Base-by-base conservation (phyloP, 106 monocot genomes). In the Dendrobium chrysotoxum region DNA sequence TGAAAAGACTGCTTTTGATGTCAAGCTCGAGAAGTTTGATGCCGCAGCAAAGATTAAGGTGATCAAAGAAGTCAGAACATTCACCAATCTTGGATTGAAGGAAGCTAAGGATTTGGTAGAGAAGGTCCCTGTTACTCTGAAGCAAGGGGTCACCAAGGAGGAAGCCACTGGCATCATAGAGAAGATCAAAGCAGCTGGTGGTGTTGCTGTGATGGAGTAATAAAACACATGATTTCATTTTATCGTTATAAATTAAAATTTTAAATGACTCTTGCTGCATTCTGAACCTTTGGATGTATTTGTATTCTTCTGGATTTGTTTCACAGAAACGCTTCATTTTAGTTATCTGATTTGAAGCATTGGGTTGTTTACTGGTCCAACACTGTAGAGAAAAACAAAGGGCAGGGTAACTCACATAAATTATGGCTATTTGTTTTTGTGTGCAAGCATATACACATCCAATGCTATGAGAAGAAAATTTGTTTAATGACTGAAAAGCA, bases 31-130 rank as follows among this genome's bases (percentile, higher is more conserved):
- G 85, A 94, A 94, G 75, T 97, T 94, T 75, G 96, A 97, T 57
- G 87, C 92, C 12, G 90, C 92, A 44, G 81, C 89, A 3, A 97
- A 97, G 80, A 94, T 97, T 28, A 97, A 97, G 86, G 94, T 97
- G 74, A 94, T 97, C 71, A 97, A 97, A 81, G 96, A 97, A 84
- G 92, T 97, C 47, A 90, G 96, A 68, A 64, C 92, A 28, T 97
- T 97, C 64, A 97, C 94, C 5, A 91, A 76, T 84, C 87, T 97
- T 3, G 94, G 96, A 17, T 65, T 97, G 87, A 97, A 97, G 86
- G 96, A 97, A 71, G 96, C 96, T 9, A 97, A 97, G 81, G 96
- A 97, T 15, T 77, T 97, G 72, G 96, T 97, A 5, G 96, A 97
- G 86, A 97, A 94, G 79, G 84, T 61, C 2, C 96, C 96, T 0